Evolutionary conservation across 1,139 yeast genomes (phyloP), one percentile per base, ranked within the genome.

Genomic region (Diutina pseudorugosa): DNA sequence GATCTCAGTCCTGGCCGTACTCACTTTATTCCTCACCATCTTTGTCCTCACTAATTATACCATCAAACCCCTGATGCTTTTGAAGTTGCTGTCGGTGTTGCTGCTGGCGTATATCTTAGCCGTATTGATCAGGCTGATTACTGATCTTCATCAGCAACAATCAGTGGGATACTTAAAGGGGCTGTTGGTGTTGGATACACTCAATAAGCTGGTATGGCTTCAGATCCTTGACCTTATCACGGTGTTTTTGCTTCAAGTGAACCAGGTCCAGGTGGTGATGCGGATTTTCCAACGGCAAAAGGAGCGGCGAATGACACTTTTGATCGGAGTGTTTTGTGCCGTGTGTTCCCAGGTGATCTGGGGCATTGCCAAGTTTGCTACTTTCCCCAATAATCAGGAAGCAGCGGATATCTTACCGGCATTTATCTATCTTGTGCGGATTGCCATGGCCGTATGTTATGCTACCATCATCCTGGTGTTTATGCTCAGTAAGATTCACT

Each of bases 231-330:
- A 83, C 58, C 71, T 86, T 45, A 62, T 88, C 1, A 78, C 82
- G 30, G 82, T 82, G 21, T 65, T 84, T 7, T 61, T 85, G 5
- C 69, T 85, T 20, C 85, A 83, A 62, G 69, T 86, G 41, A 82
- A 88, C 54, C 93, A 86, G 62, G 90, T 86, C 0, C 91, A 85
- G 60, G 82, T 86, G 25, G 73, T 85, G 6, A 83, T 84, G 80
- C 69, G 93, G 53, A 67, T 86, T 27, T 87, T 85, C 60, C 79
- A 80, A 53, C 72, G 96, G 45, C 85, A 78, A 53, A 75, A 76
- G 53, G 96, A 89, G 65, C 84, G 83, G 62, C 71, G 89, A 53
- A 66, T 83, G 48, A 77, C 87, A 4, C 76, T 86, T 51, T 71
- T 78, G 55, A 69, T 82, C 16, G 96, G 96, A 1, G 67, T 79